A percentile compares a stretch with the other conserved stretches of the same genome.
These are phyloP conservation scores for Phytophthora rubi DNA, from an alignment of 352 stramenopile genomes.

Conservation along the genomic window DNA sequence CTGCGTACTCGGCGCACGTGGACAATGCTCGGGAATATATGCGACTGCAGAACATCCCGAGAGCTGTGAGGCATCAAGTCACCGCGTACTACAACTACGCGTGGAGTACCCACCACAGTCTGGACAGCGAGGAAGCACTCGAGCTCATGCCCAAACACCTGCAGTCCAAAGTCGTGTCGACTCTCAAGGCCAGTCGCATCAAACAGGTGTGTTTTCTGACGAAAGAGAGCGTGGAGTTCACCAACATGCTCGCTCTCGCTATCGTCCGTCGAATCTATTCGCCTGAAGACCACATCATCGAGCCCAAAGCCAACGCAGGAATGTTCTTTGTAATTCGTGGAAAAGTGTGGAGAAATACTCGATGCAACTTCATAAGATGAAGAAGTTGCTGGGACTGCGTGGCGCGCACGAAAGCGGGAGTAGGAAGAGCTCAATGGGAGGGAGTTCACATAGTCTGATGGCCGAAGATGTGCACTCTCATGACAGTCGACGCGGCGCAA, in stretches of 20 bases:
- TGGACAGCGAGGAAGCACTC: constrained; percentile 66
- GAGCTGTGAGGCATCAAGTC: constrained; percentile 51
- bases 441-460: constrained; percentile 18
- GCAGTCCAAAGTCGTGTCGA: constrained; percentile 64
- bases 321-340: constrained; percentile 79
- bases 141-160: constrained; percentile 63
- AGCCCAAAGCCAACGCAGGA: constrained; percentile 72
- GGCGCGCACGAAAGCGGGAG: constrained; percentile 18
- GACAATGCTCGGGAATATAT: constrained; percentile 79
- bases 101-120: constrained; percentile 61
- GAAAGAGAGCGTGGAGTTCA: constrained; percentile 75
- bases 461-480: background rate
- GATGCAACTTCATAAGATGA: constrained; percentile 74
- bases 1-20: constrained; percentile 57
- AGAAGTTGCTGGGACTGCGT: constrained; percentile 70
- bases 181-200: constrained; percentile 65
- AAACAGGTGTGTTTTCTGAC: constrained; percentile 74
- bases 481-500: background rate
- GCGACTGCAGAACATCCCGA: constrained; percentile 66
- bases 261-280: constrained; percentile 63
- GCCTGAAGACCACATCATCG: constrained; percentile 63
- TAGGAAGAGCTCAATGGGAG: constrained; percentile 23
- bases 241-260: constrained; percentile 61
- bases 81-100: constrained; percentile 70
- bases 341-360: constrained; percentile 65